Evolutionary conservation across 164 flowering plant genomes (phyloP), one percentile per base, ranked within the genome.

Genomic region (Umbilicus rupestris): DNA sequence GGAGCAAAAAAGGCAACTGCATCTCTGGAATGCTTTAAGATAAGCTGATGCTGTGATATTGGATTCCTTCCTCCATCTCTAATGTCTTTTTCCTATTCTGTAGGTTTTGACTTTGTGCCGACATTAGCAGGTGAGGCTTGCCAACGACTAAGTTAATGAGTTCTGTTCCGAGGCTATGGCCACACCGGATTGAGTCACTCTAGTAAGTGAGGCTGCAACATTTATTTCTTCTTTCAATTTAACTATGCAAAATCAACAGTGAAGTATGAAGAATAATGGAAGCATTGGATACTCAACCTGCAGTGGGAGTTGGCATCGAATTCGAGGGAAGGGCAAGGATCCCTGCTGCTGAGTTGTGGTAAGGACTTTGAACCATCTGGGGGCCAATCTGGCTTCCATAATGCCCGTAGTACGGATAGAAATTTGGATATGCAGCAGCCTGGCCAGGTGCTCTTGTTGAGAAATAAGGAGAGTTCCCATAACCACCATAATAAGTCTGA

Each of bases 401-500:
- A 39, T 82, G 91, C 39, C 75, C 68, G 69, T 86, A 84, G 62
- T 68, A 79, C 35, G 87, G 88, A 69, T 83, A 81, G 65, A 69
- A 62, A 78, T 70, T 81, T 5, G 77, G 85, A 52, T 69, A 75
- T 66, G 76, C 42, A 9, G 81, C 82, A 0, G 75, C 67, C 41
- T 76, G 26, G 7, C 72, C n/a, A 44, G 84, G 57, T 39, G 75
- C 75, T 10, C 80, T 79, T 28, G 80, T 22, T 3, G 79, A n/a
- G 62, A 72, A 82, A 76, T 80, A 81, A 33, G 84, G 87, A 17
- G 83, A 75, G 59, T 70, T 74, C 63, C 85, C 85, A 76, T 81
- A 84, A n/a, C 72, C 72, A 79, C 72, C 73, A 69, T 83, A 84
- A 67, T 84, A 86, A 67, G 70, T 80, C 91, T 86, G 84, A 71